Evolutionary conservation across 768 basidiomycete species (phyloP), one percentile per base, ranked within the genome.

Genomic region (Phaeotremella skinneri): DNA sequence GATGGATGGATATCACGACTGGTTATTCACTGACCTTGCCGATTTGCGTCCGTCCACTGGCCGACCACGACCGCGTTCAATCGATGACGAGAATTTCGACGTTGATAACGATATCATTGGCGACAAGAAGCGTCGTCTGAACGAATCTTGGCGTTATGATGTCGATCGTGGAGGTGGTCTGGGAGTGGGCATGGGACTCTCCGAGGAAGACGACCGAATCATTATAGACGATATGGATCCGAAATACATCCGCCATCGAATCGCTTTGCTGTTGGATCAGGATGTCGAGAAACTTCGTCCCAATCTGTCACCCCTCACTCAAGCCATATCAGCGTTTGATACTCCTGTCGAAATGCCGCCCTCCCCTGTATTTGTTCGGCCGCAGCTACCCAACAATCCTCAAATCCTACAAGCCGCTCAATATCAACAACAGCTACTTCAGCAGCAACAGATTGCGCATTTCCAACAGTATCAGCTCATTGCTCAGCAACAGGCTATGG

Each of bases 221-320:
- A 67, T 80, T 49, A 68, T 80, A 30, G 79, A 80, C 60, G 79
- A 80, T 61, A 73, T 67, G 49, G 78, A 78, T 53, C 47, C 63
- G 13, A 72, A 70, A 62, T 76, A 73, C 55, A 69, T 76, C 47
- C 61, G 66, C 20, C 53, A 68, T 48, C 66, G 75, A 25, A 60
- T 70, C 27, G 62, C 51, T 11, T 59, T 76, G 3, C 55, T 76
- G 14, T 59, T 41, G 20, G 58, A 61, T 2, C 66, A 69, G 11
- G 75, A 76, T 55, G 31, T 73, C 42, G 63, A 62, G 7, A 60
- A 67, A 30, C 58, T 76, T 7, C 53, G 55, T 50, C 71, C 75
- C 6, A 67, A 73, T 26, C 21, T 32, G 4, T 59, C 70, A 4
- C 55, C 58, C 30, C 54, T 73, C 27, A 56, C 56, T 27, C 49